Conservation (phyloP, 257 asterid genomes). For the Salvia rosmarinus region DNA sequence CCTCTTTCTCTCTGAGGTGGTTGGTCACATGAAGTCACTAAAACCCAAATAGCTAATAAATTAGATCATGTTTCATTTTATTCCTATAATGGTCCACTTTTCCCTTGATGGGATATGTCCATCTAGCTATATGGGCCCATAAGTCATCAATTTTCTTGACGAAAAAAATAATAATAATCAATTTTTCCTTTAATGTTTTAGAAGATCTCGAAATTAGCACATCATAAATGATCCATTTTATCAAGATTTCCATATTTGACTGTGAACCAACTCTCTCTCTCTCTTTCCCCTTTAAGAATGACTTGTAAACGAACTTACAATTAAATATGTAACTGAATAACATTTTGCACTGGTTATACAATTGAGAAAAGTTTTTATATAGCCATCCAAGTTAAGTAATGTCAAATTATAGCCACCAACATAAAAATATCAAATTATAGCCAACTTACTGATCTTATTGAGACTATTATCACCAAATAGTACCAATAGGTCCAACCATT, state of each 20-base stretch:
- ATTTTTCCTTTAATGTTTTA: no score
- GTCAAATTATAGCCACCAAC: no score
- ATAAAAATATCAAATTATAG: no score
- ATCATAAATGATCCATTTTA: neutral
- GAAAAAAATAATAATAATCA: neutral
- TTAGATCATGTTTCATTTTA: constrained; percentile 22
- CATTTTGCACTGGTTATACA: neutral
- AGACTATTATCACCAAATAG: no score
- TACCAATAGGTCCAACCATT: no score
- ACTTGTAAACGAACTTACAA: neutral
- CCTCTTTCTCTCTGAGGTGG: no score
- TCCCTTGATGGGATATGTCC: constrained; percentile 32
- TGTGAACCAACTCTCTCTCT: neutral
- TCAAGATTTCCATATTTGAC: no score
- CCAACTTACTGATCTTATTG: no score
- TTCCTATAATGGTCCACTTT: constrained; percentile 36
- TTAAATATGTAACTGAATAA: neutral
- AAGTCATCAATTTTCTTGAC: constrained; percentile 3
- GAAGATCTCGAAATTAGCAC: neutral
- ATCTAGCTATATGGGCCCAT: constrained; percentile 37
- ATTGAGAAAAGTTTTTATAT: no score
- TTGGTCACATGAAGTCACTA: constrained; percentile 23
- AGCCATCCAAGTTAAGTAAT: no score
- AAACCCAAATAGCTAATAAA: constrained; percentile 19
- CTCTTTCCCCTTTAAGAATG: neutral